Percentiles rank a stretch among this genome's conserved stretches.
Evolutionary conservation across 2,329 filamentous ascomycete species (phyloP).

Genomic region (Fusarium armeniacum): DNA sequence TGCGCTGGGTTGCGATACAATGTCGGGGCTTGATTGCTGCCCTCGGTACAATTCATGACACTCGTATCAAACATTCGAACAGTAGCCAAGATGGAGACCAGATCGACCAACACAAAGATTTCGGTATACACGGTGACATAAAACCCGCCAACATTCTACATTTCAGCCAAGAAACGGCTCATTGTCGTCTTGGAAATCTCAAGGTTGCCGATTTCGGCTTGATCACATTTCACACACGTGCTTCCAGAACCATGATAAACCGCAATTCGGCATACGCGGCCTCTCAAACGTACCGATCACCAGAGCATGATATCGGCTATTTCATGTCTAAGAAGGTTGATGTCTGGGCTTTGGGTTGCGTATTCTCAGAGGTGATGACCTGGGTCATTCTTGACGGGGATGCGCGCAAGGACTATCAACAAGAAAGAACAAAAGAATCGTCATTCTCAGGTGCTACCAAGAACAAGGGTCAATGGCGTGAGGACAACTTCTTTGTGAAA

Average conservation of each 20-base stretch:
- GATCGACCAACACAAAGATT: not conserved
- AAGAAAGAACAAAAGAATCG: fast-evolving
- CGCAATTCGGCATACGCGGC: fast-evolving
- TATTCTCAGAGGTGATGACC: conserved; percentile 8
- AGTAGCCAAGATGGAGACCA: fast-evolving
- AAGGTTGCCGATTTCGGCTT: conserved; percentile 18
- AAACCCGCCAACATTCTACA: conserved; percentile 10
- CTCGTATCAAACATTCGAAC: not conserved
- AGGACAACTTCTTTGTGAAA: conserved; percentile 6
- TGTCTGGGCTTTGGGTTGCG: conserved; percentile 11
- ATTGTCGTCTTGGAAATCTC: not conserved
- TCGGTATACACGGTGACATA: conserved; percentile 3
- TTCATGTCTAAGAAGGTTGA: not conserved
- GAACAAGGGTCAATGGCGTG: not conserved
- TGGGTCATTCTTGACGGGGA: not conserved
- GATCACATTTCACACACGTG: not conserved
- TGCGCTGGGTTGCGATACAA: not conserved
- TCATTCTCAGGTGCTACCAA: not conserved
- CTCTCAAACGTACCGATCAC: not conserved
- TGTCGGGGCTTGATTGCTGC: not conserved
- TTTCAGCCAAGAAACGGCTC: not conserved
- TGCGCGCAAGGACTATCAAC: fast-evolving
- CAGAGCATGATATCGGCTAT: not conserved
- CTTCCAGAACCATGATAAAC: not conserved
- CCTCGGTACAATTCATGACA: not conserved